Conservation (phyloP, 1,284 basidiomycete species). For the Cutaneotrichosporon cavernicola region DNA sequence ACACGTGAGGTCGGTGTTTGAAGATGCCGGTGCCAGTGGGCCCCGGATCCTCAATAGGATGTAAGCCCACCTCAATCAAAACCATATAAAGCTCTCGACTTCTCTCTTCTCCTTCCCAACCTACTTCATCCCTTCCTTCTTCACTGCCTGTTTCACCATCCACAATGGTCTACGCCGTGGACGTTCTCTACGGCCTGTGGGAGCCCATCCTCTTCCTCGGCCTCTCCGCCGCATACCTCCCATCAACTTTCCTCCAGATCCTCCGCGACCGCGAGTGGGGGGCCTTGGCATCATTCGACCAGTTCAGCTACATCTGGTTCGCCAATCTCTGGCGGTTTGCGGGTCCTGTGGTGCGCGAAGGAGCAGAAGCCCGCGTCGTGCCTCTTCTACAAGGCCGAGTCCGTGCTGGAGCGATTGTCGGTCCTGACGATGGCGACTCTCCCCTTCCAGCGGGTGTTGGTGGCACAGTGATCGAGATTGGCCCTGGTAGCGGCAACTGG, state of each 20-base stretch:
- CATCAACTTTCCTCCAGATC: conserved; percentile 13
- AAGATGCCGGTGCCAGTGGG: too few relatives aligned
- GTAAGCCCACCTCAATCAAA: too few relatives aligned
- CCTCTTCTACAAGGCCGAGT: conserved; percentile 25
- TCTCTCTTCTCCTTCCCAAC: too few relatives aligned
- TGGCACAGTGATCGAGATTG: conserved; percentile 24
- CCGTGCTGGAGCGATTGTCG: conserved; percentile 14
- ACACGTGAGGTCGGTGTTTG: too few relatives aligned
- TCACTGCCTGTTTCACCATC: background rate
- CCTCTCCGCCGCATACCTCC: conserved; percentile 16
- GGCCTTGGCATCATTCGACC: conserved; percentile 10
- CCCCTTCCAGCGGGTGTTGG: conserved; percentile 11
- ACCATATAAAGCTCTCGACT: too few relatives aligned
- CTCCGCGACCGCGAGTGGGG: conserved; percentile 9
- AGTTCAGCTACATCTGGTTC: conserved; percentile 23
- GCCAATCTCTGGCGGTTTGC: conserved; percentile 18
- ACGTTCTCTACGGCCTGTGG: conserved; percentile 10
- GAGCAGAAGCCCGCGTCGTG: conserved; percentile 16
- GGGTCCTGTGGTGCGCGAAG: conserved; percentile 17
- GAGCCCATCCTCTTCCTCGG: conserved; percentile 20
- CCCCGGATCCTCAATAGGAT: too few relatives aligned
- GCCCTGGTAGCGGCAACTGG: conserved; percentile 26
- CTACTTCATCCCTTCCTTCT: background rate
- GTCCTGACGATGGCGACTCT: background rate
- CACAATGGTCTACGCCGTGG: conserved; percentile 8